phyloP scores from a whole-genome alignment of 2,329 filamentous ascomycete genomes.

The Cordyceps fumosorosea region DNA sequence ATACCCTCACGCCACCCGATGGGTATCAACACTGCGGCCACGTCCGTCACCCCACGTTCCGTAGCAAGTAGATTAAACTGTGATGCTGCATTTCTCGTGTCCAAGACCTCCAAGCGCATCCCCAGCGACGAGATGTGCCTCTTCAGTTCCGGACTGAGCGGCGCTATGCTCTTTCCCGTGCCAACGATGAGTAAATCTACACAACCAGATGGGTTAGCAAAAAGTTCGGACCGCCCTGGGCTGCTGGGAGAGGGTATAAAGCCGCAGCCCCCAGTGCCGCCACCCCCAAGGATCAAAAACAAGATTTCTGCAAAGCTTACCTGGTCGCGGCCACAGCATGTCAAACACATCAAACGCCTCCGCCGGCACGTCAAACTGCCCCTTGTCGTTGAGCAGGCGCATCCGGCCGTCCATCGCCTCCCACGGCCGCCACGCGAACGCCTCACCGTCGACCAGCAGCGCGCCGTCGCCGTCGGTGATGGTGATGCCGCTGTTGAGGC shows the following conservation, averaged over 20 bases:
- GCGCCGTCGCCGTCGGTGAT: conserved; percentile 65
- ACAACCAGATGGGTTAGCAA: not conserved
- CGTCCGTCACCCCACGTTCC: conserved; percentile 76
- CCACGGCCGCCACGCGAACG: conserved; percentile 87
- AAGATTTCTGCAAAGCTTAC: conserved; percentile 36
- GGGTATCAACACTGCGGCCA: conserved; percentile 83
- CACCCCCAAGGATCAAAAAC: not conserved
- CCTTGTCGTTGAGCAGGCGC: conserved; percentile 64
- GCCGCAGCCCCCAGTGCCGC: not conserved
- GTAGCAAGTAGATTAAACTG: conserved; percentile 96
- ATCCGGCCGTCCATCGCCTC: conserved; percentile 33
- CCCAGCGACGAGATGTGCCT: conserved; percentile 68
- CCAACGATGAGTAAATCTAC: conserved; percentile 86
- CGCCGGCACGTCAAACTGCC: conserved; percentile 70
- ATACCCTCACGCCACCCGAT: conserved; percentile 68
- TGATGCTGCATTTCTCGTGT: conserved; percentile 87
- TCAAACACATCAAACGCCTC: conserved; percentile 70
- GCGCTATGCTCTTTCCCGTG: conserved; percentile 67
- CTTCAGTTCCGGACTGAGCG: conserved; percentile 69
- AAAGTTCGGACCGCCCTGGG: not conserved
- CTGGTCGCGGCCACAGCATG: conserved; percentile 80
- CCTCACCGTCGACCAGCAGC: conserved; percentile 78
- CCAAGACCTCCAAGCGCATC: conserved; percentile 79
- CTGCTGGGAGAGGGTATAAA: no score
- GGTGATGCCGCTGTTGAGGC: conserved; percentile 72